Base-by-base conservation (phyloP, 805 yeast genomes). In the Pichia thaimueangensis region DNA sequence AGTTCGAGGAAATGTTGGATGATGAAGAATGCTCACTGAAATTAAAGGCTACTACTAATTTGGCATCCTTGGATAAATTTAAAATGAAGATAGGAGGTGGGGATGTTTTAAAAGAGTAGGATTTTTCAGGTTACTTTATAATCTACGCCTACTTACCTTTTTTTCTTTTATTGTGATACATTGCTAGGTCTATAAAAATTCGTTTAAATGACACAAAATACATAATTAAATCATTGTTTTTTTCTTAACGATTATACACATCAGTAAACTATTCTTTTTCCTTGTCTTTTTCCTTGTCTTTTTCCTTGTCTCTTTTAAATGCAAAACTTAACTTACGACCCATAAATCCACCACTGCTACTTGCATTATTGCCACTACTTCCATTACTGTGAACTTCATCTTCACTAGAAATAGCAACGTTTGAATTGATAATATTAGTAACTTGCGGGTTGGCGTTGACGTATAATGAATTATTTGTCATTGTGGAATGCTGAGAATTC, bases 311-410 rank as follows among this genome's bases (percentile, higher is more conserved):
- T 33, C 56, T 51, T 35, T 55, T 60, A 43, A 58, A 57, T 20
- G 63, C 58, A 48, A 63, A 52, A 41, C 59, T 56, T 30, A 62
- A 46, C 35, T 59, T 52, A 31, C 60, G 49, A n/a, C 59, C 49
- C 19, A 58, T 45, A 16, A 41, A 35, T 10, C 45, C 41, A 15
- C 30, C 37, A 13, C 35, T 21, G 15, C 19, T 16, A 19, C 15
- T 31, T 16, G 13, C 11, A 6, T 17, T 16, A 21, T 32, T 32
- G 13, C 9, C 21, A 13, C 9, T 20, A 32, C 13, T 32, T 10
- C 11, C 13, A 22, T 32, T 31, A 11, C 6, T 16, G 19, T 15
- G 45, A 15, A 47, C 43, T 6, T 22, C 52, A 39, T 11, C 48
- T 43, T 13, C 47, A 42, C 11, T 48, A 23, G 15, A 20, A 11